Conservation (phyloP, 768 basidiomycete species). For the Roridomyces roridus region DNA sequence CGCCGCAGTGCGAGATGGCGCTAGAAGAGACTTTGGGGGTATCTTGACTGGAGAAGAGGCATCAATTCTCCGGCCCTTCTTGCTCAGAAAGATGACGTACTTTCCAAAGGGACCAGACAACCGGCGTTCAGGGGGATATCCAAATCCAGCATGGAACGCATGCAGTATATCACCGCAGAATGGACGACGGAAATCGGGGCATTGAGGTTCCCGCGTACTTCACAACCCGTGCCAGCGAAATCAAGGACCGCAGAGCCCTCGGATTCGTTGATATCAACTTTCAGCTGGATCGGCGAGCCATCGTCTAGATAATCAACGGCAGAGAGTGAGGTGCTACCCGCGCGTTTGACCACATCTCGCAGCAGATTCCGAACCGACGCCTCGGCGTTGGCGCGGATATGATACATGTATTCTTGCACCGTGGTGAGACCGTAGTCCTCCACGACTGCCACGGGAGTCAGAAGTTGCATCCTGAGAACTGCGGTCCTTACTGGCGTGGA, state of each 20-base stretch:
- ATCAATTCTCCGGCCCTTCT: not conserved
- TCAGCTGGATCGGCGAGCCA: slow-evolving; percentile 81
- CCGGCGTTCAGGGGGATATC: slow-evolving; percentile 96
- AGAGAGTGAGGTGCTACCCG: slow-evolving; percentile 66
- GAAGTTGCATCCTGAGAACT: not conserved
- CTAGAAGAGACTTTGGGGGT: slow-evolving; percentile 77
- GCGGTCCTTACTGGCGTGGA: slow-evolving; percentile 68
- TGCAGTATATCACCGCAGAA: slow-evolving; percentile 88
- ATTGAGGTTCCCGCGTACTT: slow-evolving; percentile 87
- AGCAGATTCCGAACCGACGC: slow-evolving; percentile 84
- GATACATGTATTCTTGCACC: slow-evolving; percentile 93
- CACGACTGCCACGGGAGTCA: slow-evolving; percentile 59
- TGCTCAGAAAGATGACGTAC: slow-evolving; percentile 43
- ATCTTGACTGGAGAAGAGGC: slow-evolving; percentile 71
- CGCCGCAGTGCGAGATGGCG: slow-evolving; percentile 85
- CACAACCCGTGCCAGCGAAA: slow-evolving; percentile 83
- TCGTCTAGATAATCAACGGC: slow-evolving; percentile 89
- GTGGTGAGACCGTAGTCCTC: slow-evolving; percentile 85
- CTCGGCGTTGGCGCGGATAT: slow-evolving; percentile 91
- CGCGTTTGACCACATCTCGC: slow-evolving; percentile 71
- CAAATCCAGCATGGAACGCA: slow-evolving; percentile 83
- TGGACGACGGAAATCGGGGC: slow-evolving; percentile 86
- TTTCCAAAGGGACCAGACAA: slow-evolving; percentile 85
- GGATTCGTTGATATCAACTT: slow-evolving; percentile 75
- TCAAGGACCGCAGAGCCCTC: slow-evolving; percentile 84